These are phyloP conservation scores for Micractinium sp. DNA, from an alignment of 139 green algal species.

Conservation along the genomic window DNA sequence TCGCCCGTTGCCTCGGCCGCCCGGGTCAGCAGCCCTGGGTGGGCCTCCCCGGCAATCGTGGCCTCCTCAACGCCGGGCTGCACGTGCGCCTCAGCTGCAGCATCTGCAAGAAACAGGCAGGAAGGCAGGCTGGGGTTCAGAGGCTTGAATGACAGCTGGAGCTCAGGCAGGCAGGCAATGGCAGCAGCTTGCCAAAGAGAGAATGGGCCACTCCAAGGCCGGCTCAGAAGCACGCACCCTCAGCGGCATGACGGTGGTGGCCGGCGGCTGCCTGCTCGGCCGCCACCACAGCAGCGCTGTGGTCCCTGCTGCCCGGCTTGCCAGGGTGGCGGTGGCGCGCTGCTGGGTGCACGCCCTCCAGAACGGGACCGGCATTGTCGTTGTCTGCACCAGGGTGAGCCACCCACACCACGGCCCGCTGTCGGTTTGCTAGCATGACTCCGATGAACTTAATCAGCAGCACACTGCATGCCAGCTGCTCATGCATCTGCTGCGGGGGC, in stretches of 20 bases:
- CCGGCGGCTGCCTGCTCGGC: background rate
- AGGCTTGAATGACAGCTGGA: background rate
- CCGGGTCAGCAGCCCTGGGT: background rate
- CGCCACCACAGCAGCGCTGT: background rate
- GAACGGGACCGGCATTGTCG: background rate
- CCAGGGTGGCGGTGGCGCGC: background rate
- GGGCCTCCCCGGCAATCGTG: background rate
- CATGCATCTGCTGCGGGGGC: too few relatives aligned
- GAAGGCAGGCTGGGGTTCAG: background rate
- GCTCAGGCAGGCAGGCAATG: background rate
- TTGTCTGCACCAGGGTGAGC: background rate
- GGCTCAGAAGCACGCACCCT: background rate
- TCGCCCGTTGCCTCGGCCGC: background rate
- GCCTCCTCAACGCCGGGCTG: background rate
- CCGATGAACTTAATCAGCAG: too few relatives aligned
- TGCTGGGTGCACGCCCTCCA: conserved; percentile 10
- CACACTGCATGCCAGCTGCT: too few relatives aligned
- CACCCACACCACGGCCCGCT: too few relatives aligned
- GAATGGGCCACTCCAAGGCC: too few relatives aligned
- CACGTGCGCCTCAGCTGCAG: background rate
- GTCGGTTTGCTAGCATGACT: too few relatives aligned
- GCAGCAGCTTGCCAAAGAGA: background rate
- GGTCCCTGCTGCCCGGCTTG: background rate
- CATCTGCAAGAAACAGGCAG: background rate
- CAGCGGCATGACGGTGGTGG: background rate